Conservation (phyloP, 2,329 filamentous ascomycete species). For the Daldinia sp. region DNA sequence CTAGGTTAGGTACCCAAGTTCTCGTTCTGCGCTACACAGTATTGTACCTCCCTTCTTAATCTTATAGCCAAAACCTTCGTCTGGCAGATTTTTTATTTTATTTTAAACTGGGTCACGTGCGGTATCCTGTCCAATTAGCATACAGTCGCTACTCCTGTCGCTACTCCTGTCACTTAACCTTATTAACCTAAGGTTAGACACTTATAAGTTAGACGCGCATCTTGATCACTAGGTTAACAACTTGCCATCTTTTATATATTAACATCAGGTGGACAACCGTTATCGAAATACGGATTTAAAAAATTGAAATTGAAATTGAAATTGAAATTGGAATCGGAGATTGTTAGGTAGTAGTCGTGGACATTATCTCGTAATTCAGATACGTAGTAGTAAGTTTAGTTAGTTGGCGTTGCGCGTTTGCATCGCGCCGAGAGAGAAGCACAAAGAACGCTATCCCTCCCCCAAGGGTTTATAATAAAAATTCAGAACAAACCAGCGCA, state of each 20-base stretch:
- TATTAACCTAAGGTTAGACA: background rate
- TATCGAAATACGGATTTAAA: background rate
- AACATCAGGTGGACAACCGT: background rate
- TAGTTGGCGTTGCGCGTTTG: background rate
- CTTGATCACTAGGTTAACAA: no score
- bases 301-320: background rate
- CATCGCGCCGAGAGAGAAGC: background rate
- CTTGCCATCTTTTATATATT: background rate
- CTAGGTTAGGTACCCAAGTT: background rate
- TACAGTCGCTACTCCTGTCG: no score
- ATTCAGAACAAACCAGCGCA: background rate
- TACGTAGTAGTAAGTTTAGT: slow-evolving; percentile 1
- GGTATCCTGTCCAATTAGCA: background rate
- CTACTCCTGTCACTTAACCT: background rate
- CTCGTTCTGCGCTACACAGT: background rate
- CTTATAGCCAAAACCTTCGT: slow-evolving; percentile 19
- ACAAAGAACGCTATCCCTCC: slow-evolving; percentile 5
- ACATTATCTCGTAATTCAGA: slow-evolving; percentile 30
- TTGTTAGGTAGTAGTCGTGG: background rate
- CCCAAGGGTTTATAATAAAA: background rate
- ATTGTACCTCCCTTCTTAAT: slow-evolving; percentile 13
- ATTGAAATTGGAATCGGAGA: background rate
- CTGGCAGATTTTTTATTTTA: slow-evolving; percentile 13
- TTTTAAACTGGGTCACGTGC: slow-evolving; percentile 23
- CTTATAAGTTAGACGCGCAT: no score